Percentiles rank a stretch among this genome's conserved stretches.
Evolutionary conservation across 208 protist genomes (phyloP).

Genomic region (Trypanosoma boissoni): DNA sequence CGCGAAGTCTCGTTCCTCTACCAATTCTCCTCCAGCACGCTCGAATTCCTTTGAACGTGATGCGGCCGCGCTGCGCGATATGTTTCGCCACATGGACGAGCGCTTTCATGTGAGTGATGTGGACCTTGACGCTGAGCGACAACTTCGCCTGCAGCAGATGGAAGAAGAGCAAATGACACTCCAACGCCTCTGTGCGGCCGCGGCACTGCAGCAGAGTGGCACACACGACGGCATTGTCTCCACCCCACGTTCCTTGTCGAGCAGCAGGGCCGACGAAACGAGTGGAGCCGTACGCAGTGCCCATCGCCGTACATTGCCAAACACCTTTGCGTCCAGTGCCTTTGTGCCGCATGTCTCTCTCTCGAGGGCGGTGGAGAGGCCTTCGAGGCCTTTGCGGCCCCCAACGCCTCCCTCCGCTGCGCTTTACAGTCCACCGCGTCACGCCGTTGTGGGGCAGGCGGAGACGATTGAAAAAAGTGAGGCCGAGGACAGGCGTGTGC

Average conservation of each 20-base stretch:
- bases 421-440: too few relatives aligned
- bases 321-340: too few relatives aligned
- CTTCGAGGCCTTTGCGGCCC: too few relatives aligned
- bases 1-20: background rate
- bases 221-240: slow-evolving; percentile 11
- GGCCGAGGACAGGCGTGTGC: too few relatives aligned
- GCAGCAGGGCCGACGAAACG: background rate
- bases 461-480: too few relatives aligned
- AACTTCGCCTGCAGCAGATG: slow-evolving; percentile 47
- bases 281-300: too few relatives aligned
- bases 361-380: too few relatives aligned
- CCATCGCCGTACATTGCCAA: too few relatives aligned
- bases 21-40: background rate
- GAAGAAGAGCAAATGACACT: slow-evolving; percentile 53
- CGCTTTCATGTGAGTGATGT: slow-evolving; percentile 17
- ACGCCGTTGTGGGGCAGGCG: too few relatives aligned
- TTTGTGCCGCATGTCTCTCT: too few relatives aligned
- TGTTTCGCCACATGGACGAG: slow-evolving; percentile 28
- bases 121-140: slow-evolving; percentile 16
- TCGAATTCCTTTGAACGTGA: slow-evolving; percentile 10
- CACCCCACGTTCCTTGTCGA: slow-evolving; percentile 4
- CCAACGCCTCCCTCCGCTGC: too few relatives aligned
- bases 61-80: slow-evolving; percentile 15
- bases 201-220: slow-evolving; percentile 38
- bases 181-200: slow-evolving; percentile 60